phyloP scores from a whole-genome alignment of 192 early-diverging fungal genomes.

The Coemansia sp. region DNA sequence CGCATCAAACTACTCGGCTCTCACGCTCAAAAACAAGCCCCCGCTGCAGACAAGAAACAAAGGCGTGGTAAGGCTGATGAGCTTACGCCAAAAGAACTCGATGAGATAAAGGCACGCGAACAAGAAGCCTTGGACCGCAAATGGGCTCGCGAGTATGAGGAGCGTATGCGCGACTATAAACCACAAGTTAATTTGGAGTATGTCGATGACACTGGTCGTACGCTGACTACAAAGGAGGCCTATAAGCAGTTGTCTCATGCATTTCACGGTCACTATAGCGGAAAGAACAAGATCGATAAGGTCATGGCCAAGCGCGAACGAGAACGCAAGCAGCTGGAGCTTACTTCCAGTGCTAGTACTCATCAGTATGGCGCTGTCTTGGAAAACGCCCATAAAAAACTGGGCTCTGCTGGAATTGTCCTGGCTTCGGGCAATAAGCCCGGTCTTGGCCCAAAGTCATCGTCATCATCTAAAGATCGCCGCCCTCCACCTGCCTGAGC shows the following conservation, averaged over 20 bases:
- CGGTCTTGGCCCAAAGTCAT: not conserved
- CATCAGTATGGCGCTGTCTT: slow-evolving; percentile 75
- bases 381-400: slow-evolving; percentile 68
- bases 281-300: slow-evolving; percentile 95
- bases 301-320: slow-evolving; percentile 80
- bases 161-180: slow-evolving; percentile 88
- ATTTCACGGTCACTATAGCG: slow-evolving; percentile 94
- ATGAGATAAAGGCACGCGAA: slow-evolving; percentile 49
- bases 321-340: slow-evolving; percentile 74
- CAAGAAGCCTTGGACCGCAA: slow-evolving; percentile 63
- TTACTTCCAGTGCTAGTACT: slow-evolving; percentile 76
- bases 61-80: slow-evolving; percentile 52
- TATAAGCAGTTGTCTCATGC: slow-evolving; percentile 90
- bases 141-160: slow-evolving; percentile 72
- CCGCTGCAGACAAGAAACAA: not conserved
- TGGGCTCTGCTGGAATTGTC: slow-evolving; percentile 81
- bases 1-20: slow-evolving; percentile 67
- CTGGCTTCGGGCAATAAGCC: slow-evolving; percentile 72
- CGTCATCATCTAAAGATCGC: slow-evolving; percentile 4
- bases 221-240: slow-evolving; percentile 87
- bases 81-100: slow-evolving; percentile 40
- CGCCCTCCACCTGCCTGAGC: not conserved
- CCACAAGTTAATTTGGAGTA: slow-evolving; percentile 92
- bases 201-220: slow-evolving; percentile 84
- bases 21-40: not conserved